Base-by-base conservation (phyloP, 768 basidiomycete genomes). In the Auriculariales sp. region DNA sequence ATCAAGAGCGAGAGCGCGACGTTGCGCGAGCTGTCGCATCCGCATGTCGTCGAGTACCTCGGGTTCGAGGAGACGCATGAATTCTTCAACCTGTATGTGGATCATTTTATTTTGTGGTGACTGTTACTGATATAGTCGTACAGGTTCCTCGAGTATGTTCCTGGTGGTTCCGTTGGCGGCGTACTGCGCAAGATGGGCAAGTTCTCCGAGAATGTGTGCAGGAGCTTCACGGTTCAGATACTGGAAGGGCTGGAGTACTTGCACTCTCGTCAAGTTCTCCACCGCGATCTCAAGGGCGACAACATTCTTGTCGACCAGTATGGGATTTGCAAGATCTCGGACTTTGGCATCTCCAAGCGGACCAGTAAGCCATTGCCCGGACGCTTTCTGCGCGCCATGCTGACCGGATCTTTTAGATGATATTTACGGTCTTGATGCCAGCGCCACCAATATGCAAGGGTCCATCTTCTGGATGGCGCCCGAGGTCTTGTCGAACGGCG, bases 391-490 rank as follows among this genome's bases (percentile, higher is more conserved):
- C 34, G 2, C 17, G 32, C n/a, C 4, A 31, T 28, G 35, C n/a
- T 34, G 24, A 25, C 28, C 28, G 24, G n/a, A n/a, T 6, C 14
- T 11, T 28, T 2, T 81, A 54, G 90, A 86, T 54, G 90, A 95
- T 53, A 75, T 85, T 47, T 80, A 86, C 55, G 74, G 80, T 48
- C 77, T 77, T 57, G 56, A 66, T 52, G 85, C 78, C n/a, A 85
- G 85, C 46, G 81, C 78, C 54, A 94, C 92, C 2, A 86, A 88
- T 19, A 92, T 99, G 90, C 87, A 91, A 62, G 95, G 95, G 24
- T 93, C 93, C 17, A 86, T 98, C 30, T 98, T 95, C 63, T 99
- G 95, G 94, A 97, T 98, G 94, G 93, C 93, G 9, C 93, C 93
- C 0, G 93, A 91, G 68, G 89, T 95, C 49, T 77, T 91, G 52